phyloP scores from a whole-genome alignment of 176 grass and related monocot genomes.

The Areca catechu region DNA sequence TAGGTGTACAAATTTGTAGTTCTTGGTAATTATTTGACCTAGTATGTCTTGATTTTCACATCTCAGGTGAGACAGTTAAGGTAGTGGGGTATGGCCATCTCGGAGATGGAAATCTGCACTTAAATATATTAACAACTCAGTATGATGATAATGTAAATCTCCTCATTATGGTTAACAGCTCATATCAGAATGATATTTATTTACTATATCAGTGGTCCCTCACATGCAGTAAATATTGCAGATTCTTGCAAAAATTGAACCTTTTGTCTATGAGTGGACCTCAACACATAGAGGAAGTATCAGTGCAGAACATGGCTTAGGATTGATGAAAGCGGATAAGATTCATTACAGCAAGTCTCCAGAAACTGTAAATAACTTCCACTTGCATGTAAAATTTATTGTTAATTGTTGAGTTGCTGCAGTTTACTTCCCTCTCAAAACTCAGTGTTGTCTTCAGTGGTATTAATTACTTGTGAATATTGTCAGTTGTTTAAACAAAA shows the following conservation, averaged over 20 bases:
- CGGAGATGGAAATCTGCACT: constrained; percentile 90
- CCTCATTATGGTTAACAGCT: background rate
- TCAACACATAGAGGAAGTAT: constrained; percentile 88
- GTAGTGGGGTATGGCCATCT: constrained; percentile 90
- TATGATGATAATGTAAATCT: constrained; percentile 62
- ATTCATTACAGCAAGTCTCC: constrained; percentile 94
- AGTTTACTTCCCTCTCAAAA: background rate
- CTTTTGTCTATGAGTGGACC: constrained; percentile 93
- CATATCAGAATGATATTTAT: background rate
- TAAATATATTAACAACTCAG: constrained; percentile 67
- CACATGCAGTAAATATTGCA: constrained; percentile 27
- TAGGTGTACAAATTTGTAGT: no score
- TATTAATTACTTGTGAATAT: background rate
- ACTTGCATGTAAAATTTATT: constrained; percentile 1
- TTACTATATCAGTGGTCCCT: constrained; percentile 19
- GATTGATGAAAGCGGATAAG: constrained; percentile 91
- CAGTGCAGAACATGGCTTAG: constrained; percentile 85
- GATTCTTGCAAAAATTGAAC: constrained; percentile 70
- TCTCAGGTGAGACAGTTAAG: constrained; percentile 48
- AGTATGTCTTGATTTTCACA: background rate
- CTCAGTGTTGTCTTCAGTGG: background rate
- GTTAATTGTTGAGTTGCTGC: background rate
- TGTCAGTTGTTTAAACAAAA: no score
- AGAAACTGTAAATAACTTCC: constrained; percentile 57
- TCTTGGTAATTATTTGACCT: no score